phyloP scores from a whole-genome alignment of 768 basidiomycete genomes.

The Rhizopogon sp. region DNA sequence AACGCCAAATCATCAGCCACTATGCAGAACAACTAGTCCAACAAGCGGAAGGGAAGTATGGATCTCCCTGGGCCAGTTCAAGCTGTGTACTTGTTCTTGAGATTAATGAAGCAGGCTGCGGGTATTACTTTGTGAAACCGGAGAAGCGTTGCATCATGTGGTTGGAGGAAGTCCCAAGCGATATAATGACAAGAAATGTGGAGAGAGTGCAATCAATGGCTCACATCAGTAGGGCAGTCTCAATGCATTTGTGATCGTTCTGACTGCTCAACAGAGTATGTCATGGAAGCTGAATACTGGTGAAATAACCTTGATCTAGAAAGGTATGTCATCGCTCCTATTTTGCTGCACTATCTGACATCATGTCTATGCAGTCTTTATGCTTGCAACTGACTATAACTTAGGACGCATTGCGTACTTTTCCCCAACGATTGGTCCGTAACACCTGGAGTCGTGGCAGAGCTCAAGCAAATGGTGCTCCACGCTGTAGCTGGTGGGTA shows the following conservation, averaged over 20 bases:
- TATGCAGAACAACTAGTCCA: slow-evolving; percentile 13
- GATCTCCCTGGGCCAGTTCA: slow-evolving; percentile 5
- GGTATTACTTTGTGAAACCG: slow-evolving; percentile 46
- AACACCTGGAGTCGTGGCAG: not conserved
- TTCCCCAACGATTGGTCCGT: not conserved
- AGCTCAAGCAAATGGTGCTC: not conserved
- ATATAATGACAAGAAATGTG: slow-evolving; percentile 24
- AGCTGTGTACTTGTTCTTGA: not conserved
- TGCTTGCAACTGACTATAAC: not conserved
- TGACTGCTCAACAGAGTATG: slow-evolving; percentile 8
- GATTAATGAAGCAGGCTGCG: slow-evolving; percentile 7
- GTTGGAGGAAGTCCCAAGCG: slow-evolving; percentile 23
- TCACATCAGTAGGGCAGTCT: slow-evolving; percentile 32
- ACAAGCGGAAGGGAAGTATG: slow-evolving; percentile 1
- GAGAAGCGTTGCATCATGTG: slow-evolving; percentile 39
- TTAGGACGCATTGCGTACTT: not conserved
- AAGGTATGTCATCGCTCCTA: not conserved
- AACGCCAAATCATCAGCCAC: slow-evolving; percentile 22
- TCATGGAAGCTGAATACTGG: slow-evolving; percentile 18
- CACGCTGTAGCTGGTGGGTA: slow-evolving; percentile 15
- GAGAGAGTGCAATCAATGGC: slow-evolving; percentile 31
- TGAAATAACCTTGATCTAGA: not conserved
- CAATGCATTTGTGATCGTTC: not conserved
- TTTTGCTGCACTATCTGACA: not conserved
- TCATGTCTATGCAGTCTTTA: not conserved